Base-by-base conservation (phyloP, 805 yeast species). In the Yamadazyma philogaea region DNA sequence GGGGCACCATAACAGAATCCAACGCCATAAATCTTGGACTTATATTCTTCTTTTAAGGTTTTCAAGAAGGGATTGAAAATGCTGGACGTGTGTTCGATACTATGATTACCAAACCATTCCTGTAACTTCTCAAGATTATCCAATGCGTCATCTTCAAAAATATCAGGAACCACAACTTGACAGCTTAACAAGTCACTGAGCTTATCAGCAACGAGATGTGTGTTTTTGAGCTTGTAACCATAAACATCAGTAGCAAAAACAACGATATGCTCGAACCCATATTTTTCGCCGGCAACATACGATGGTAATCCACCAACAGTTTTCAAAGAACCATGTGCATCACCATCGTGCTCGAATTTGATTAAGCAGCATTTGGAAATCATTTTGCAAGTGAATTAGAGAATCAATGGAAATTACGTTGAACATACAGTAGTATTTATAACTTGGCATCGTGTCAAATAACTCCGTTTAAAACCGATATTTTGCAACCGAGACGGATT, bases 81-180 rank as follows among this genome's bases (percentile, higher is more conserved):
- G 6, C 38, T 34, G 14, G 53, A 45, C 26, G 39, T 35, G 5
- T 28, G 4, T 7, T 40, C 47, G 7, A 44, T 43, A 8, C 30
- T 24, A 42, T 55, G 57, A n/a, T 27, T 30, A 1, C 22, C 31
- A 14, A 50, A 15, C 49, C 49, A 46, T 8, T 21, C 30, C 10
- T 30, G 30, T 5, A 32, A 11, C 15, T 11, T 6, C 61, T 14
- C 16, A 17, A 7, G 14, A 11, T 6, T 20, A 8, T n/a, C 18
- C 19, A 30, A 26, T 3, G 40, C 59, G 39, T 62, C 68, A 31
- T 49, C 49, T 32, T 55, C 46, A 40, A 63, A 56, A 37, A 61
- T 52, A 48, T 63, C 68, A 10, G 68, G 68, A 34, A 63, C 32
- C 31, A 57, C 45, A 1, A 62, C 66, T 44, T 52, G 54, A 35